Percentiles rank a stretch among this genome's conserved stretches.
Conservation (phyloP, 768 basidiomycete species). For the Agrocybe praecox region DNA sequence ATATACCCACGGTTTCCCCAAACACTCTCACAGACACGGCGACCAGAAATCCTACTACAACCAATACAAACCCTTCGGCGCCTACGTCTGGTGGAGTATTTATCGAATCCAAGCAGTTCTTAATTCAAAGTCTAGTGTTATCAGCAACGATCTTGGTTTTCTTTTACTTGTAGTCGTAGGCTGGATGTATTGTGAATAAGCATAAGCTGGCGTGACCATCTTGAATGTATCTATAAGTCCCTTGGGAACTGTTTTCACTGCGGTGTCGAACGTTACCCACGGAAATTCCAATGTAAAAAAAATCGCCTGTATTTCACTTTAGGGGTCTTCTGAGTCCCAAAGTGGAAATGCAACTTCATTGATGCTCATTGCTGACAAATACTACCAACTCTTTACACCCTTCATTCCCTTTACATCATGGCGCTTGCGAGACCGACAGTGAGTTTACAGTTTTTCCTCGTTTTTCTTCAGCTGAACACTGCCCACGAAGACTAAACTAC, state of each 20-base stretch:
- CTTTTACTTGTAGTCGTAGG: too few relatives aligned
- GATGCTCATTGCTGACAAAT: conserved; percentile 1
- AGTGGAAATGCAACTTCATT: background rate
- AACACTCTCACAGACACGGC: background rate
- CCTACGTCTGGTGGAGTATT: background rate
- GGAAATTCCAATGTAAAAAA: too few relatives aligned
- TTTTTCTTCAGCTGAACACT: conserved; percentile 1
- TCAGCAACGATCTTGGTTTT: too few relatives aligned
- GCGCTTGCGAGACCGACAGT: conserved; percentile 73
- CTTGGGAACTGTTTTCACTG: too few relatives aligned
- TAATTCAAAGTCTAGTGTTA: too few relatives aligned
- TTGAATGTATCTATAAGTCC: too few relatives aligned
- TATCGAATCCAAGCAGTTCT: background rate
- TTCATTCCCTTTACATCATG: conserved; percentile 38
- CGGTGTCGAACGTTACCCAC: too few relatives aligned
- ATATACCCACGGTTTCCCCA: background rate
- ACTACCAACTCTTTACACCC: background rate
- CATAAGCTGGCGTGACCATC: too few relatives aligned
- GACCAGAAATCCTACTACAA: background rate
- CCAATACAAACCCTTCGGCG: background rate
- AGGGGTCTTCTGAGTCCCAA: background rate
- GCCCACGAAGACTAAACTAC: conserved; percentile 71
- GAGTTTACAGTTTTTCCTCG: conserved; percentile 20
- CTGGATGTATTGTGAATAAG: too few relatives aligned
- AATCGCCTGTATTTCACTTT: background rate